Percentiles rank a stretch among this genome's conserved stretches.
Evolutionary conservation across 352 stramenopile species (phyloP).

Genomic region (Phytopythium chamaehyphon): DNA sequence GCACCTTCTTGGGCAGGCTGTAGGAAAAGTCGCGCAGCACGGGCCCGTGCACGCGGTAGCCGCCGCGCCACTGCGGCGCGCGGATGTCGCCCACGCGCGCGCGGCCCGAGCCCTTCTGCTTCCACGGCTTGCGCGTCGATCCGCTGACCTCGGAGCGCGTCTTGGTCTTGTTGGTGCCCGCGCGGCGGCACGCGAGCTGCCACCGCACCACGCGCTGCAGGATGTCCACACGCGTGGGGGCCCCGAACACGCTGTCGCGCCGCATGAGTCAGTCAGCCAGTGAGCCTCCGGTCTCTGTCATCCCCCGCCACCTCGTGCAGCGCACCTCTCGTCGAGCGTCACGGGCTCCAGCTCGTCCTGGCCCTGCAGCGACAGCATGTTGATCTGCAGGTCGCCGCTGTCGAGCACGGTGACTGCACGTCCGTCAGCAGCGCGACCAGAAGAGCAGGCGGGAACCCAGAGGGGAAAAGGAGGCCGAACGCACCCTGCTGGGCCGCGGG

Average conservation of each 20-base stretch:
- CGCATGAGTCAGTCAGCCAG: too few species aligned
- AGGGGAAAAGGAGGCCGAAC: neutral
- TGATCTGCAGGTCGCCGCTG: slow-evolving; percentile 61
- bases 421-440: neutral
- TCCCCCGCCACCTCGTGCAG: too few species aligned
- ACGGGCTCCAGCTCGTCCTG: slow-evolving; percentile 39
- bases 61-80: slow-evolving; percentile 81
- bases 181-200: slow-evolving; percentile 79
- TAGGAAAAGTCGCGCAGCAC: slow-evolving; percentile 87
- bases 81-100: slow-evolving; percentile 86
- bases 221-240: slow-evolving; percentile 78
- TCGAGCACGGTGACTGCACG: slow-evolving; percentile 34
- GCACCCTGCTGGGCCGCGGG: slow-evolving; percentile 48
- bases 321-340: slow-evolving; percentile 45
- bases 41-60: slow-evolving; percentile 80
- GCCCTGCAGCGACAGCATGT: slow-evolving; percentile 55
- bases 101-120: slow-evolving; percentile 84
- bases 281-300: too few species aligned
- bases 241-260: slow-evolving; percentile 74
- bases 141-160: slow-evolving; percentile 83
- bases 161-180: slow-evolving; percentile 88
- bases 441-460: neutral
- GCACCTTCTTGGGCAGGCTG: slow-evolving; percentile 85
- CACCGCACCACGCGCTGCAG: slow-evolving; percentile 86
- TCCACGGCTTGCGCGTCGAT: slow-evolving; percentile 85